Conservation (phyloP, 306 rosid species). For the Psophocarpus tetragonolobus region DNA sequence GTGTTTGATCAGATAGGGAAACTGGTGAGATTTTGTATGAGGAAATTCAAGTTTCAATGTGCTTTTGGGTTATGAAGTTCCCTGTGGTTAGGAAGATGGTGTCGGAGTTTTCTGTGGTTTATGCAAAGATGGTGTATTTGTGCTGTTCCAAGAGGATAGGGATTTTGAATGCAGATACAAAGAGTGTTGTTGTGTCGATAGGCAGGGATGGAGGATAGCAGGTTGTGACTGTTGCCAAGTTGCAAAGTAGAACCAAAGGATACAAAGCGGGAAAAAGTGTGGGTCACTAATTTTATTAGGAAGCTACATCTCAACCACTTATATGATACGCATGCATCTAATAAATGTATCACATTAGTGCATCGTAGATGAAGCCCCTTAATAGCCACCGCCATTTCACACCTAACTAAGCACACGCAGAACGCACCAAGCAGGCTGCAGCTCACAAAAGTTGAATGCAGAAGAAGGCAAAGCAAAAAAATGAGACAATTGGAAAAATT, state of each 20-base stretch:
- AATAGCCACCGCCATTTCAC: neutral
- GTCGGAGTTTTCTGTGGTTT: constrained; percentile 52
- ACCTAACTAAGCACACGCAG: neutral
- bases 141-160: constrained; percentile 64
- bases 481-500: neutral
- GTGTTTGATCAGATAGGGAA: too few relatives aligned
- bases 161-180: constrained; percentile 55
- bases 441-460: neutral
- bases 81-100: too few relatives aligned
- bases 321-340: too few relatives aligned
- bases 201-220: constrained; percentile 62
- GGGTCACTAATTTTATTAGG: too few relatives aligned
- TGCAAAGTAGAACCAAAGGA: constrained; percentile 35
- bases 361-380: neutral
- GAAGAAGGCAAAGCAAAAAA: neutral
- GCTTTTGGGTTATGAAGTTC: too few relatives aligned
- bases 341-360: neutral
- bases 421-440: constrained; percentile 14
- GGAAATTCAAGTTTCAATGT: too few relatives aligned
- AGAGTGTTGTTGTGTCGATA: constrained; percentile 76
- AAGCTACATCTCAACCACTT: neutral
- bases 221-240: constrained; percentile 58
- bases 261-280: constrained; percentile 37
- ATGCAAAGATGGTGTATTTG: constrained; percentile 49
- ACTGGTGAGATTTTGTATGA: too few relatives aligned